Evolutionary conservation across 352 stramenopile species (phyloP).

Genomic region (Phytophthora sp.): DNA sequence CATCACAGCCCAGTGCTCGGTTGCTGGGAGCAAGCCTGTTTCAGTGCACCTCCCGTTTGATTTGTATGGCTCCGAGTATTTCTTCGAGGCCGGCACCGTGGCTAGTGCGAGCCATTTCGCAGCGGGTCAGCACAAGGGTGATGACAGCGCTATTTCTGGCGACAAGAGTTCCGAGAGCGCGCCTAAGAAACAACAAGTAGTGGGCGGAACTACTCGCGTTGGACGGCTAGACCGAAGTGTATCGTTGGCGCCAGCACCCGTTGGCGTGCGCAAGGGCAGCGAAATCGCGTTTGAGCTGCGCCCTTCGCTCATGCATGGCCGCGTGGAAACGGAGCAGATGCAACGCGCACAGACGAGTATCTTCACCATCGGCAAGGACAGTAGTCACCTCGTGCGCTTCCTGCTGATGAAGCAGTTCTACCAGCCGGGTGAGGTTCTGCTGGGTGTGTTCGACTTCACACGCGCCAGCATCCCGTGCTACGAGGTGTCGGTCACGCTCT

Average conservation of each 20-base stretch:
- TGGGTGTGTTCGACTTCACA: conserved; percentile 69
- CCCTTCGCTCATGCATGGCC: conserved; percentile 68
- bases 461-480: conserved; percentile 59
- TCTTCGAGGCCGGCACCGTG: conserved; percentile 48
- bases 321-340: conserved; percentile 63
- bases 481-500: conserved; percentile 54
- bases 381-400: conserved; percentile 63
- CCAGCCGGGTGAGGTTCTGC: conserved; percentile 60
- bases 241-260: conserved; percentile 40
- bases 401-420: conserved; percentile 70
- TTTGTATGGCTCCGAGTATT: conserved; percentile 59
- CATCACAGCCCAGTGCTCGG: conserved; percentile 46
- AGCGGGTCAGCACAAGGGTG: conserved; percentile 16
- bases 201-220: conserved; percentile 33
- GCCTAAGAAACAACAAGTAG: conserved; percentile 16
- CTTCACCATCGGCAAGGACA: conserved; percentile 76
- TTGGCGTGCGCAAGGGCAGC: conserved; percentile 62
- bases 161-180: conserved; percentile 10
- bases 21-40: conserved; percentile 37
- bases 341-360: conserved; percentile 67
- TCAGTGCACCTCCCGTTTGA: conserved; percentile 69
- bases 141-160: neutral
- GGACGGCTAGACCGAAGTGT: conserved; percentile 40
- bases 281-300: conserved; percentile 74
- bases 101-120: conserved; percentile 38